phyloP scores from a whole-genome alignment of 2,329 filamentous ascomycete genomes.

The Nothophoma quercina region DNA sequence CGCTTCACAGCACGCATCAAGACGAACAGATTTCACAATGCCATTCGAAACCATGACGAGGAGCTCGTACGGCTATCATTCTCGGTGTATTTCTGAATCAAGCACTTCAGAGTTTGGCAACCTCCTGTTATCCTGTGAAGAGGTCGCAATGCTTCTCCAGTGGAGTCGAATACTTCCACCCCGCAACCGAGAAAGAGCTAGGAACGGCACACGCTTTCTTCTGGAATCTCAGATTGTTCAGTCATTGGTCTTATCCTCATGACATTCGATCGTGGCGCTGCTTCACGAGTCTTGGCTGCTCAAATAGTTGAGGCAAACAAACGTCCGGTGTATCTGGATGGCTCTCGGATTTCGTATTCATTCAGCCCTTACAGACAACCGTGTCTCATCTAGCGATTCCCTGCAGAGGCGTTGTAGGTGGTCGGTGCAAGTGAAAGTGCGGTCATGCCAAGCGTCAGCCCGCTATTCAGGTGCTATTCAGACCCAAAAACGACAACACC shows the following conservation, averaged over 20 bases:
- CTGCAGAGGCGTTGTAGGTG: neutral
- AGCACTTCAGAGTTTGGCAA: too few relatives aligned
- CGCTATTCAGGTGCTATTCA: constrained; percentile 41
- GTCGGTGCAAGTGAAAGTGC: neutral
- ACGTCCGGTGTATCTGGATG: neutral
- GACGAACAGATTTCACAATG: too few relatives aligned
- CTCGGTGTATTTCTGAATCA: too few relatives aligned
- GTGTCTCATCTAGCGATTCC: neutral
- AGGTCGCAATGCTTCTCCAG: too few relatives aligned
- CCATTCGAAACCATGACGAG: too few relatives aligned
- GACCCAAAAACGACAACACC: constrained; percentile 30
- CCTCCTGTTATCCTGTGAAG: too few relatives aligned
- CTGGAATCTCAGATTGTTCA: neutral
- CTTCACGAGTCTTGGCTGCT: too few relatives aligned
- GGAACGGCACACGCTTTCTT: neutral
- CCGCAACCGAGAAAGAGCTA: constrained; percentile 5
- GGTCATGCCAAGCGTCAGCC: constrained; percentile 26
- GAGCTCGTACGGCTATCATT: too few relatives aligned
- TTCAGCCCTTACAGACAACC: neutral
- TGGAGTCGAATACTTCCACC: too few relatives aligned
- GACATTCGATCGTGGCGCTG: neutral
- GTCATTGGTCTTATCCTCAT: neutral
- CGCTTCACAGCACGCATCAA: too few relatives aligned
- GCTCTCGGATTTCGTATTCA: neutral
- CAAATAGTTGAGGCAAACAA: too few relatives aligned